Evolutionary conservation across 495 filamentous ascomycete genomes (phyloP), one percentile per base, ranked within the genome.

Genomic region (Lasiosphaeria ovina): DNA sequence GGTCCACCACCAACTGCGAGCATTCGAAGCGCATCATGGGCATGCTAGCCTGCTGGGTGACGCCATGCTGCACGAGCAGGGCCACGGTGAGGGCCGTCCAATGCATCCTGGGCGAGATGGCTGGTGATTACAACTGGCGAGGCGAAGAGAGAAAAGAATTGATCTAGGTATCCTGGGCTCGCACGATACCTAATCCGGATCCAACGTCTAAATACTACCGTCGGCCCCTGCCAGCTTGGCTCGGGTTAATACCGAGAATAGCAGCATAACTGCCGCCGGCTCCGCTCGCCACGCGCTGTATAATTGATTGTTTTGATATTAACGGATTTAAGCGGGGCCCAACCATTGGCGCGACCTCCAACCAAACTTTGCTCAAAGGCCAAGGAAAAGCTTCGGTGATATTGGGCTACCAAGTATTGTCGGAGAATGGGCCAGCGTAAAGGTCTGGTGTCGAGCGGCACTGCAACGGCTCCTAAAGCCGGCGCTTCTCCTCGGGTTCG

Each of bases 1-100:
- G 82, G 63, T 85, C 85, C 34, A 68, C 61, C 55, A 77, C 75
- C 16, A 80, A 62, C 59, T 80, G 77, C 47, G 76, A 78, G 70
- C 77, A 80, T 10, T 71, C 72, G 60, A 80, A 80, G 49, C 77
- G 76, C 62, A 79, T 58, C 77, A 80, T 77, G 33, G 62, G 61
- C 54, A 51, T 32, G 6, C 10, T 36, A 0, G 38, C 38, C 38
- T 2, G 38, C 55, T 75, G 73, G 64, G 60, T 65, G 61, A 57
- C 58, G 66, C 66, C 62, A 59, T 65, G 69, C 68, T 68, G 52
- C 53, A 63, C 68, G 61, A 74, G 62, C 33, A 75, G 71, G 33
- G 73, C 66, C 12, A 74, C 62, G 47, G 66, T 62, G 42, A 75
- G 62, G 55, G 66, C 54, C 54, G 71, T 75, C 70, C 66, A 73